A percentile compares a stretch with the other conserved stretches of the same genome.
Conservation (phyloP, 2,329 filamentous ascomycete species). For the Anisogramma anomala region DNA sequence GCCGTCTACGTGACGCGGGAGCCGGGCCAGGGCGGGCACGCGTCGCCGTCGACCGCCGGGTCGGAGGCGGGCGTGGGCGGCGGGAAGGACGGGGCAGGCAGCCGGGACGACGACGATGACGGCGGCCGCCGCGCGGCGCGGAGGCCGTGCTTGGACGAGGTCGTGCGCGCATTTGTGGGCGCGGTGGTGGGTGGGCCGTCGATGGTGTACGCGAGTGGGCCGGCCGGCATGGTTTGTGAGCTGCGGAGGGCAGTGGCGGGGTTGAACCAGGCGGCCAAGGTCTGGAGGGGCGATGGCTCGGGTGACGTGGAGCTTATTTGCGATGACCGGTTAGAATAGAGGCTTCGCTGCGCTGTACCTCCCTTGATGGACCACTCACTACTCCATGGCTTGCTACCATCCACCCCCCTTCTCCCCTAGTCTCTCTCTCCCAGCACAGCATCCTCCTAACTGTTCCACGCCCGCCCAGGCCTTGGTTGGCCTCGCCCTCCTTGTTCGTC, state of each 20-base stretch:
- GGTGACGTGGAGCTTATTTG: conserved; percentile 45
- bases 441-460: too few species aligned
- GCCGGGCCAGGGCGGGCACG: conserved; percentile 14
- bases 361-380: not conserved
- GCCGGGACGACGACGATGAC: conserved; percentile 1
- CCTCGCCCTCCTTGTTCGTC: not conserved
- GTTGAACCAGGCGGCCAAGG: conserved; percentile 38
- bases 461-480: too few species aligned
- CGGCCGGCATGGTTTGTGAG: conserved; percentile 47
- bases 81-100: too few species aligned
- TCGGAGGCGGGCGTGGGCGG: conserved; percentile 14
- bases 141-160: conserved; percentile 33
- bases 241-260: conserved; percentile 41
- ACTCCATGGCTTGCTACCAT: not conserved
- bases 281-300: conserved; percentile 46
- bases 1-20: conserved; percentile 51
- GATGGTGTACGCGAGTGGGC: conserved; percentile 49
- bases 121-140: conserved; percentile 19
- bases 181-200: conserved; percentile 37
- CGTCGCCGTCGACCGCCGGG: conserved; percentile 17
- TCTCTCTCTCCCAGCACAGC: too few species aligned
- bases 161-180: conserved; percentile 38
- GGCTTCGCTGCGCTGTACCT: not conserved
- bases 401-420: too few species aligned
- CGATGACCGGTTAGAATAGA: conserved; percentile 46